These are phyloP conservation scores for Komagataella ulmi DNA, from an alignment of 805 yeast species.

Conservation along the genomic window DNA sequence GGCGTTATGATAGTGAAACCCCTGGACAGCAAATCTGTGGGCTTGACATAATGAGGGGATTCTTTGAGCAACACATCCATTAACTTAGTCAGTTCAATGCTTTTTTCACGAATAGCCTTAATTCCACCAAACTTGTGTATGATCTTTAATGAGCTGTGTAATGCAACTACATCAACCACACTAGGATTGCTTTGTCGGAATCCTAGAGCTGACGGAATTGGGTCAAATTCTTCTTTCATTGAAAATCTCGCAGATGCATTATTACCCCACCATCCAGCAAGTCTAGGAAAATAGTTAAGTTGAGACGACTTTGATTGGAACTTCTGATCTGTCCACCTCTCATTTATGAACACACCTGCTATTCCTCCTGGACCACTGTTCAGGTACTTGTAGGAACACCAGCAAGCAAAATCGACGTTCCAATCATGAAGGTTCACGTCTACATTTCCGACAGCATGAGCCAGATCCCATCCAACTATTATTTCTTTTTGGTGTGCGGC, in stretches of 20 bases:
- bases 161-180: constrained; percentile 69
- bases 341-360: constrained; percentile 75
- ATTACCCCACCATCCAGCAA: constrained; percentile 99
- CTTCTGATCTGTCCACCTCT: constrained; percentile 15
- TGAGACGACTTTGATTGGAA: constrained; percentile 1
- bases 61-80: constrained; percentile 31
- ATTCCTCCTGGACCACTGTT: constrained; percentile 93
- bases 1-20: constrained; percentile 73
- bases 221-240: constrained; percentile 69
- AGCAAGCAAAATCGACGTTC: constrained; percentile 86
- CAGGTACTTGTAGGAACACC: constrained; percentile 88
- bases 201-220: constrained; percentile 77
- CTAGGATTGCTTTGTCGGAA: constrained; percentile 87
- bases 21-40: constrained; percentile 5
- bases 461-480: constrained; percentile 86
- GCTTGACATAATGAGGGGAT: constrained; percentile 28
- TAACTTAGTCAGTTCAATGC: constrained; percentile 42
- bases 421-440: constrained; percentile 69
- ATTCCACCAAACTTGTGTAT: constrained; percentile 56
- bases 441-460: constrained; percentile 90
- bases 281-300: constrained; percentile 39
- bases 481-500: constrained; percentile 40
- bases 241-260: constrained; percentile 54
- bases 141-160: constrained; percentile 52
- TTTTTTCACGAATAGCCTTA: constrained; percentile 35